phyloP scores from a whole-genome alignment of 2,329 filamentous ascomycete species.

The Macrophomina phaseolina region DNA sequence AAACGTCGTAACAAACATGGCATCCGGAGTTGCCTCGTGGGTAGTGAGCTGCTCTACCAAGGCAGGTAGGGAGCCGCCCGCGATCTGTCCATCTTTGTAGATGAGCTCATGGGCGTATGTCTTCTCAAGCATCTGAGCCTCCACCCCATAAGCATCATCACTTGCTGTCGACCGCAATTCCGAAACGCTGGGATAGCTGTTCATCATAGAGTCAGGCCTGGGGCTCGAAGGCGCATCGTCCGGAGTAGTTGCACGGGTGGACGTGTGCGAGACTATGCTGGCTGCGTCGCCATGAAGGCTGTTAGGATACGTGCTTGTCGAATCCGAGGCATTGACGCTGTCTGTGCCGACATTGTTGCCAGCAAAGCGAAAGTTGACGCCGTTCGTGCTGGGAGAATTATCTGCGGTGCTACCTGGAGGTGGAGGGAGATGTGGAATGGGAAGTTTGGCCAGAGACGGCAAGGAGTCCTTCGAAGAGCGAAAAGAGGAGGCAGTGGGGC shows the following conservation, averaged over 20 bases:
- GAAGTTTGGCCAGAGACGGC: slow-evolving; percentile 40
- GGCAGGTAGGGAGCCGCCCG: slow-evolving; percentile 86
- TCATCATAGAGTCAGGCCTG: slow-evolving; percentile 61
- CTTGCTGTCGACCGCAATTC: slow-evolving; percentile 68
- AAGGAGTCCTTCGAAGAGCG: slow-evolving; percentile 58
- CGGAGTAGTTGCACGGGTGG: slow-evolving; percentile 87
- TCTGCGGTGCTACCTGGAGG: slow-evolving; percentile 30
- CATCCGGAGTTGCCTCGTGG: slow-evolving; percentile 89
- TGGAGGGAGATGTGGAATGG: slow-evolving; percentile 37
- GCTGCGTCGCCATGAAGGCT: slow-evolving; percentile 76
- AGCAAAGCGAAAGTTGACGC: slow-evolving; percentile 35
- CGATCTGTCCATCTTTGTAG: slow-evolving; percentile 91
- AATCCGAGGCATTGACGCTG: slow-evolving; percentile 76
- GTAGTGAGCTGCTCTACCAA: slow-evolving; percentile 93
- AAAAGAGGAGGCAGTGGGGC: slow-evolving; percentile 46
- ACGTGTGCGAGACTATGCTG: slow-evolving; percentile 79
- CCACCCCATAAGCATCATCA: slow-evolving; percentile 79
- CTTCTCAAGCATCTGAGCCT: slow-evolving; percentile 85
- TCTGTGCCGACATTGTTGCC: slow-evolving; percentile 50
- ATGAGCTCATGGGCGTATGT: slow-evolving; percentile 91
- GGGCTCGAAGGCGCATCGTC: slow-evolving; percentile 64
- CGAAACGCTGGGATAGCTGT: slow-evolving; percentile 69
- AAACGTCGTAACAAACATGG: slow-evolving; percentile 90
- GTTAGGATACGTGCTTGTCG: slow-evolving; percentile 78
- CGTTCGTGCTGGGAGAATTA: slow-evolving; percentile 23